phyloP scores from a whole-genome alignment of 2,329 filamentous ascomycete genomes.

The Thelonectria rubi region DNA sequence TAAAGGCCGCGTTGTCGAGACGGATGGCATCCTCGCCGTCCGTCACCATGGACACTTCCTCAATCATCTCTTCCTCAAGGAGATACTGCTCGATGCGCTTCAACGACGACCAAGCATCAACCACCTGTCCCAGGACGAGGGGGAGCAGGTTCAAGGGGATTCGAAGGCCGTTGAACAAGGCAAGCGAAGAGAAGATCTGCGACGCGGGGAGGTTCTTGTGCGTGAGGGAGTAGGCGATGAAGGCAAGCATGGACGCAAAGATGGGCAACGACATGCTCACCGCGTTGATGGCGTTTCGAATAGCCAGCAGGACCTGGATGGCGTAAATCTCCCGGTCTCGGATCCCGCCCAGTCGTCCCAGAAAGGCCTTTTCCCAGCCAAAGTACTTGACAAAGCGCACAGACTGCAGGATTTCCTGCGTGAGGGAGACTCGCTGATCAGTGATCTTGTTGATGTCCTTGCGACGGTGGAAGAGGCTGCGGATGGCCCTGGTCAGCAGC shows the following conservation, averaged over 20 bases:
- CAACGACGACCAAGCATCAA: conserved; percentile 87
- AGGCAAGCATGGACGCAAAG: conserved; percentile 94
- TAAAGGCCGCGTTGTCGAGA: conserved; percentile 79
- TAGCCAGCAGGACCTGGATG: conserved; percentile 85
- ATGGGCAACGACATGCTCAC: conserved; percentile 87
- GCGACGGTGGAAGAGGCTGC: conserved; percentile 77
- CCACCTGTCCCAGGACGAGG: conserved; percentile 85
- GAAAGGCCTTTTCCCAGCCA: conserved; percentile 90
- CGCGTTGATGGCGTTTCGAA: conserved; percentile 86
- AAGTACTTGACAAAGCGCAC: conserved; percentile 97
- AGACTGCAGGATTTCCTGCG: conserved; percentile 89
- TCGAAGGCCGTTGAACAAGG: conserved; percentile 90
- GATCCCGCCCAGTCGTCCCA: conserved; percentile 78
- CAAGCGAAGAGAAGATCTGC: conserved; percentile 89
- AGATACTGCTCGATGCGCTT: conserved; percentile 89
- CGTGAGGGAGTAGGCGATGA: conserved; percentile 80
- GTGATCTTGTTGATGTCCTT: conserved; percentile 90
- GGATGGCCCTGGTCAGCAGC: conserved; percentile 78
- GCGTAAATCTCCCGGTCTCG: conserved; percentile 79
- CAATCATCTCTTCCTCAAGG: conserved; percentile 82
- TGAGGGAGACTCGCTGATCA: conserved; percentile 89
- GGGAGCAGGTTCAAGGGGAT: conserved; percentile 91
- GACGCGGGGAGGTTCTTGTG: conserved; percentile 77
- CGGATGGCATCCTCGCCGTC: conserved; percentile 76
- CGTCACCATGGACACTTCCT: conserved; percentile 67